phyloP scores from a whole-genome alignment of 2,329 filamentous ascomycete genomes.

The Botryosphaeria dothidea region DNA sequence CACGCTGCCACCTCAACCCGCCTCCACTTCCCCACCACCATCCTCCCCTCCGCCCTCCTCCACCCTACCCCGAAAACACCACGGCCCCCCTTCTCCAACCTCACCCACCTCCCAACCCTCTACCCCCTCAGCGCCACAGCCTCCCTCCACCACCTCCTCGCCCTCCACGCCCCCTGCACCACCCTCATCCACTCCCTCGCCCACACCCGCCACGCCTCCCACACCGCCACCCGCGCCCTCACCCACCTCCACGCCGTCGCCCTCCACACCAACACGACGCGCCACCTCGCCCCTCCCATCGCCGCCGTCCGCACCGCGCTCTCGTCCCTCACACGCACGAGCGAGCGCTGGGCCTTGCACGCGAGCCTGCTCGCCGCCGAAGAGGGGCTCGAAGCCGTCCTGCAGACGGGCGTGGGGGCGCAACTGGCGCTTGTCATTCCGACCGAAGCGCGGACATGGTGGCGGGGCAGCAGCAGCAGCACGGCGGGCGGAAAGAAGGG shows the following conservation, averaged over 20 bases:
- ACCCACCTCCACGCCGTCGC: background rate
- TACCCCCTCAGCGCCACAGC: background rate
- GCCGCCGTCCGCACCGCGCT: background rate
- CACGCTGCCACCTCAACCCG: background rate
- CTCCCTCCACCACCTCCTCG: background rate
- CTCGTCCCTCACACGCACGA: background rate
- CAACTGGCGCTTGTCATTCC: no score
- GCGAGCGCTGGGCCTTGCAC: no score
- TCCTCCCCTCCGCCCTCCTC: background rate
- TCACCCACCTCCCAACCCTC: background rate
- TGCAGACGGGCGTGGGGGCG: no score
- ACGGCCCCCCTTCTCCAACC: background rate
- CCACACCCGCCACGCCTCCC: background rate
- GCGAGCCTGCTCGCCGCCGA: no score
- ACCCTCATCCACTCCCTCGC: background rate
- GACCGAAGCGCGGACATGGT: background rate
- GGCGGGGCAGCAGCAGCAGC: background rate
- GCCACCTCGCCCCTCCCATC: background rate
- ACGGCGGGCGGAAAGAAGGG: background rate
- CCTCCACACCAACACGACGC: background rate
- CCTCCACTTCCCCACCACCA: background rate
- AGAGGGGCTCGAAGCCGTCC: no score
- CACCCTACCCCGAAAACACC: background rate
- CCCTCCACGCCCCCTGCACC: background rate
- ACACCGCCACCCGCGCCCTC: background rate